phyloP scores from a whole-genome alignment of 805 yeast species.

The Zygotorulaspora sp. region DNA sequence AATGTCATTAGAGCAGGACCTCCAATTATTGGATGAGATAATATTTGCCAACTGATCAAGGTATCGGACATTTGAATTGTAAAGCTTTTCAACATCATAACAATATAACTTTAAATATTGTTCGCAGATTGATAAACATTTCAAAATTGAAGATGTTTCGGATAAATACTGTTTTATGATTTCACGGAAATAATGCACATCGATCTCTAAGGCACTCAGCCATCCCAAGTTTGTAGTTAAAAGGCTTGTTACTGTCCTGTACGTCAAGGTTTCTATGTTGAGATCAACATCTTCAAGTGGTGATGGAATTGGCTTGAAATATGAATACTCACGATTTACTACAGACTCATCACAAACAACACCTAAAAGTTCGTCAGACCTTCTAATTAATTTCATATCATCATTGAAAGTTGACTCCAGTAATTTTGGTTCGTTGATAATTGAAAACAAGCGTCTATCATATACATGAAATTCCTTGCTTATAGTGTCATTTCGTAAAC shows the following conservation, averaged over 20 bases:
- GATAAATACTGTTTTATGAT: constrained; percentile 27
- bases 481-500: constrained; percentile 15
- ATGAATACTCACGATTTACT: constrained; percentile 6
- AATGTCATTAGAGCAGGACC: constrained; percentile 28
- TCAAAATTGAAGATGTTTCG: constrained; percentile 42
- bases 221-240: constrained; percentile 49
- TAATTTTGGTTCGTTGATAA: constrained; percentile 23
- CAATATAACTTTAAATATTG: constrained; percentile 49
- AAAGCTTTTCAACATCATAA: constrained; percentile 45
- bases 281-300: constrained; percentile 33
- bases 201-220: constrained; percentile 45
- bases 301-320: constrained; percentile 37
- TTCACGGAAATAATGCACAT: constrained; percentile 36
- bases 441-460: constrained; percentile 55
- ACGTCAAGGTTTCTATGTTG: constrained; percentile 5
- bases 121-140: constrained; percentile 44
- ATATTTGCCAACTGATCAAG: constrained; percentile 39
- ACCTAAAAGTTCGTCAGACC: constrained; percentile 3
- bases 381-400: not conserved
- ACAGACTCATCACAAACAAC: constrained; percentile 4
- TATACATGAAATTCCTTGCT: constrained; percentile 56
- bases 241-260: constrained; percentile 32
- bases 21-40: constrained; percentile 43
- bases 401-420: not conserved
- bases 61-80: constrained; percentile 38